Percentiles rank a stretch among this genome's conserved stretches.
Evolutionary conservation across 2,329 filamentous ascomycete genomes (phyloP).

Genomic region (Epichloe sylvatica): DNA sequence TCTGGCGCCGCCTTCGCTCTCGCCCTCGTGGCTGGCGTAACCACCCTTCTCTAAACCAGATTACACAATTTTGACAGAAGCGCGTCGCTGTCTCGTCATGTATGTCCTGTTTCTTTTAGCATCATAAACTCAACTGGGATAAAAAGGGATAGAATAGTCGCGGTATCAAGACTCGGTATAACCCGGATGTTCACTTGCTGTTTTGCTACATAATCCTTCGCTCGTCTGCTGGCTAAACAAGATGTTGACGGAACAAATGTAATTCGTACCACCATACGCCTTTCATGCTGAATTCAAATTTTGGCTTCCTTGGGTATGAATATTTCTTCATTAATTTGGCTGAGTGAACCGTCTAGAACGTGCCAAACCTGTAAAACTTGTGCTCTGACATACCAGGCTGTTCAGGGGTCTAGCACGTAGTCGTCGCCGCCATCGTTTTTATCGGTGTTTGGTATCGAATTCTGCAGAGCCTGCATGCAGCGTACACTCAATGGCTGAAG

Average conservation of each 20-base stretch:
- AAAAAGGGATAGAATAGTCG: slow-evolving; percentile 1
- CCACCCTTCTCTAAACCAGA: slow-evolving; percentile 7
- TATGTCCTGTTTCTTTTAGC: neutral
- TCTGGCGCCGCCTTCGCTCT: slow-evolving; percentile 9
- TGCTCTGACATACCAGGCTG: no score
- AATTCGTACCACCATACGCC: neutral
- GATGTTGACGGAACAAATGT: neutral
- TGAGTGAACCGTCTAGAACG: no score
- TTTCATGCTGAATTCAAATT: neutral
- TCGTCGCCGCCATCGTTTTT: no score
- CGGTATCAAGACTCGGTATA: neutral
- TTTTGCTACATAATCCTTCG: neutral
- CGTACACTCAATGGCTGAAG: no score
- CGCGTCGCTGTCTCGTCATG: neutral
- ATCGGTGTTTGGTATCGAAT: no score
- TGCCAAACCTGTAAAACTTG: no score
- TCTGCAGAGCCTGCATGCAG: no score
- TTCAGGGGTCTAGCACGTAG: no score
- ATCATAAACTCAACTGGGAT: slow-evolving; percentile 1
- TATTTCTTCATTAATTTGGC: no score
- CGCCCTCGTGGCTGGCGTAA: slow-evolving; percentile 6
- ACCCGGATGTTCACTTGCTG: neutral
- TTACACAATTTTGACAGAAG: neutral
- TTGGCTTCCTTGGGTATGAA: neutral
- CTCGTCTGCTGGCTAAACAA: neutral